Base-by-base conservation (phyloP, 495 filamentous ascomycete species). In the Physcia stellaris region DNA sequence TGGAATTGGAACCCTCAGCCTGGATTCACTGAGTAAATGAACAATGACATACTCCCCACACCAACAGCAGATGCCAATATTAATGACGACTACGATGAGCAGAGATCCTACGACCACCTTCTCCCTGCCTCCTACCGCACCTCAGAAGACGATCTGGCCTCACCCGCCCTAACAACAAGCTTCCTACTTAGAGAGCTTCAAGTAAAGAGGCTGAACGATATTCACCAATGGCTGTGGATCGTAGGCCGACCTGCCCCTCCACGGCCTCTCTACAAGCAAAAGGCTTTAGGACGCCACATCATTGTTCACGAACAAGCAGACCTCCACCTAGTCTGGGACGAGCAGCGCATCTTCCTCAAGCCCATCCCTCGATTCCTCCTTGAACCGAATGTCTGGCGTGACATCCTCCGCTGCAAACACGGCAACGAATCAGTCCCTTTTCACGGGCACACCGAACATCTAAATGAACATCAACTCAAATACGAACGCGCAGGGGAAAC, bases 301-400 rank as follows among this genome's bases (percentile, higher is more conserved):
- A 20, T 70, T 11, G 24, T 64, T 6, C 58, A 56, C 3, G 73
- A 80, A 36, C 36, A 68, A 17, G 52, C 61, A 0, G 48, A 58
- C 2, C 49, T 77, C 6, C 75, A 80, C 39, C 60, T 77, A 0
- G 56, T 77, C 10, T 80, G 71, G 75, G 43, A 46, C 24, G 43
- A 68, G 18, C 41, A 59, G 11, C 41, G 51, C 1, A 65, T 77
- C 17, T 75, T 62, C 48, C 49, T 78, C 37, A 79, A 77, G 35
- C 73, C 75, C 1, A 39, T 79, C 0, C 75, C 73, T 0, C 12
- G 36, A 5, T 76, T 59, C 42, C 59, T 78, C 1, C 57, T 67
- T n/a, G 53, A 50, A 0, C 32, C 49, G 6, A 46, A 40, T 2
- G 72, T 76, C 45, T 77, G 71, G 26, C 7, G 13, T 28, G 9